These are phyloP conservation scores for Circinella umbellata DNA, from an alignment of 371 early-diverging fungal genomes.

Conservation along the genomic window DNA sequence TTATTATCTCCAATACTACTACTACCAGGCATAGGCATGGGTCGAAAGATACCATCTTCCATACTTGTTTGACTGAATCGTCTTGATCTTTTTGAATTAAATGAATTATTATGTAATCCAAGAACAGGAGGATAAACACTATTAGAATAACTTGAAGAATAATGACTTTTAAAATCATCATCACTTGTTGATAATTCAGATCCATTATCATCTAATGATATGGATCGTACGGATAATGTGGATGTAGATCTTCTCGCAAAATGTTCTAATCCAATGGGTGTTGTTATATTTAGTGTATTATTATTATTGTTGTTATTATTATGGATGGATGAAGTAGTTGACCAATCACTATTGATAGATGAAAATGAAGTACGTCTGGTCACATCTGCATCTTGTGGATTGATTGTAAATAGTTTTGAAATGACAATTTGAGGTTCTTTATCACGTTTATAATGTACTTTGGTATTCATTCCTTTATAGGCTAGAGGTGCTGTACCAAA, in stretches of 20 bases:
- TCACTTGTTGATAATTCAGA: conserved; percentile 39
- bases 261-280: not conserved
- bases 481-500: conserved; percentile 71
- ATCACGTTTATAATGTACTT: conserved; percentile 62
- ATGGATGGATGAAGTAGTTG: conserved; percentile 49
- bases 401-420: conserved; percentile 66
- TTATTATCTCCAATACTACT: not conserved
- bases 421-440: conserved; percentile 64
- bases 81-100: conserved; percentile 52
- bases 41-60: conserved; percentile 66
- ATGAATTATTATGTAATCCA: conserved; percentile 36
- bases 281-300: not conserved
- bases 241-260: conserved; percentile 21
- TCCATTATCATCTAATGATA: conserved; percentile 34
- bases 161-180: conserved; percentile 42
- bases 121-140: conserved; percentile 38
- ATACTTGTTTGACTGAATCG: conserved; percentile 67
- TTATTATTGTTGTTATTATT: not conserved
- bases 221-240: conserved; percentile 18
- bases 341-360: conserved; percentile 62
- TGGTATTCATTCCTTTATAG: conserved; percentile 73
- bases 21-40: conserved; percentile 58
- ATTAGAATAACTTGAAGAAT: conserved; percentile 17
- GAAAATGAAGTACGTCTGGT: conserved; percentile 63
- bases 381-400: conserved; percentile 48